A percentile compares a stretch with the other conserved stretches of the same genome.
These are phyloP conservation scores for Septoria petroselini DNA, from an alignment of 2,329 filamentous ascomycete genomes.

Conservation along the genomic window DNA sequence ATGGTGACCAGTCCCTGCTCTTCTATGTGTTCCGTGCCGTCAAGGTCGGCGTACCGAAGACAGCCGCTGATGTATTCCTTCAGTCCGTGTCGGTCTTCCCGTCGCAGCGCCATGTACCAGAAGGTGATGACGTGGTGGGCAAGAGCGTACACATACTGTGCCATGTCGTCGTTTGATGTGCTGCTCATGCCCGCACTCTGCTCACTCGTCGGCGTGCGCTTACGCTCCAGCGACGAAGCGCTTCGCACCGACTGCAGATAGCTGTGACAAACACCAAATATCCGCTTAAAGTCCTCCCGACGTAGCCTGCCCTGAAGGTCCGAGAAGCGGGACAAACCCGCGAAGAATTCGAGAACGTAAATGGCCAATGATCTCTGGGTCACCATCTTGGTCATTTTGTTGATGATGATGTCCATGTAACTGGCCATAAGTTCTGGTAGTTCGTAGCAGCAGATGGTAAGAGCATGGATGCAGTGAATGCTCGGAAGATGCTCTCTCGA, in stretches of 20 bases:
- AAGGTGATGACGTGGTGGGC: slow-evolving; percentile 95
- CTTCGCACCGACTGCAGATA: slow-evolving; percentile 81
- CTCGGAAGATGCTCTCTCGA: slow-evolving; percentile 60
- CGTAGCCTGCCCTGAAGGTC: slow-evolving; percentile 49
- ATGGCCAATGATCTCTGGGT: slow-evolving; percentile 88
- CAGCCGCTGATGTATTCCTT: slow-evolving; percentile 89
- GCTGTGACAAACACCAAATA: slow-evolving; percentile 92
- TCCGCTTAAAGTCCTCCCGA: slow-evolving; percentile 86
- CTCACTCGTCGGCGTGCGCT: slow-evolving; percentile 30
- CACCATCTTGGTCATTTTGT: slow-evolving; percentile 93
- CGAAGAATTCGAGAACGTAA: slow-evolving; percentile 94
- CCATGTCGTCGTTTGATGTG: slow-evolving; percentile 33
- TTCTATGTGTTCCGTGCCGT: slow-evolving; percentile 72
- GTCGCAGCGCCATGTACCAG: slow-evolving; percentile 89
- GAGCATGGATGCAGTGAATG: slow-evolving; percentile 88
- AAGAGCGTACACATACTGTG: slow-evolving; percentile 78
- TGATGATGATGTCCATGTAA: slow-evolving; percentile 77
- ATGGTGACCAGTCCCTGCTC: slow-evolving; percentile 92
- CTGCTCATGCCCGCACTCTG: slow-evolving; percentile 28
- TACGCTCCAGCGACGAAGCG: slow-evolving; percentile 38
- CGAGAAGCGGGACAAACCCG: slow-evolving; percentile 77
- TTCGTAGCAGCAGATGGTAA: slow-evolving; percentile 94
- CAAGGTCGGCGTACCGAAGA: slow-evolving; percentile 70
- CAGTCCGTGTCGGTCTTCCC: slow-evolving; percentile 77
- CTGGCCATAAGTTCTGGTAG: slow-evolving; percentile 84